phyloP scores from a whole-genome alignment of 768 basidiomycete species.

The Mycena rebaudengoi region DNA sequence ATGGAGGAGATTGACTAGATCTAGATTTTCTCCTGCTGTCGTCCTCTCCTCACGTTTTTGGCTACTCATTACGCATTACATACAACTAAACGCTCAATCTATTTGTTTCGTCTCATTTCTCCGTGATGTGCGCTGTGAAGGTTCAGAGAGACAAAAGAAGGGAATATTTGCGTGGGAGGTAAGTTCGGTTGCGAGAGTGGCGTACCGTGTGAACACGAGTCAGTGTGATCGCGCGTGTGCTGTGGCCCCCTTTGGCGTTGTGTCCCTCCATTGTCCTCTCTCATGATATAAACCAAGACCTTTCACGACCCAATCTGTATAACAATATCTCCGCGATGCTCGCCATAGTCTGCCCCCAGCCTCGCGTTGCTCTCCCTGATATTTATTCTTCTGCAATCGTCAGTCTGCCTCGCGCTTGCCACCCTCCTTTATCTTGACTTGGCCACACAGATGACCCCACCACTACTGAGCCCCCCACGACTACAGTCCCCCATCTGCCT shows the following conservation, averaged over 20 bases:
- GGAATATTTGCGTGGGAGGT: too few species aligned
- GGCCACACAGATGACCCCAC: conserved; percentile 22
- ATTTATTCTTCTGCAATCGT: conserved; percentile 34
- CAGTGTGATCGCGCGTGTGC: too few species aligned
- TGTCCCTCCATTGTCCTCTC: conserved; percentile 28
- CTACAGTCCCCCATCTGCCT: conserved; percentile 36
- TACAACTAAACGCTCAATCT: conserved; percentile 2
- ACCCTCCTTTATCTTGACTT: not conserved
- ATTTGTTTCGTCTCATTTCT: not conserved
- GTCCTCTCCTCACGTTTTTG: conserved; percentile 33
- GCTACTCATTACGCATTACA: conserved; percentile 30
- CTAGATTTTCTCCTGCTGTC: conserved; percentile 21
- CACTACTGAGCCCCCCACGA: conserved; percentile 15
- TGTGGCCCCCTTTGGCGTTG: too few species aligned
- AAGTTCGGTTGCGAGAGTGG: too few species aligned
- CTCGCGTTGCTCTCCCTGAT: conserved; percentile 39
- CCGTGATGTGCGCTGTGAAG: too few species aligned
- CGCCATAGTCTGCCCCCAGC: conserved; percentile 52
- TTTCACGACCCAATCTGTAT: conserved; percentile 44
- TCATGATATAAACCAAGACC: conserved; percentile 35
- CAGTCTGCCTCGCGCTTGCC: not conserved
- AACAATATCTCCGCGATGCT: conserved; percentile 44
- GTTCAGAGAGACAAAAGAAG: too few species aligned
- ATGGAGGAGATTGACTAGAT: conserved; percentile 97
- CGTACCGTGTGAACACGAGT: not conserved